Evolutionary conservation across 2,329 filamentous ascomycete genomes (phyloP).

Genomic region (Cercospora sesami): DNA sequence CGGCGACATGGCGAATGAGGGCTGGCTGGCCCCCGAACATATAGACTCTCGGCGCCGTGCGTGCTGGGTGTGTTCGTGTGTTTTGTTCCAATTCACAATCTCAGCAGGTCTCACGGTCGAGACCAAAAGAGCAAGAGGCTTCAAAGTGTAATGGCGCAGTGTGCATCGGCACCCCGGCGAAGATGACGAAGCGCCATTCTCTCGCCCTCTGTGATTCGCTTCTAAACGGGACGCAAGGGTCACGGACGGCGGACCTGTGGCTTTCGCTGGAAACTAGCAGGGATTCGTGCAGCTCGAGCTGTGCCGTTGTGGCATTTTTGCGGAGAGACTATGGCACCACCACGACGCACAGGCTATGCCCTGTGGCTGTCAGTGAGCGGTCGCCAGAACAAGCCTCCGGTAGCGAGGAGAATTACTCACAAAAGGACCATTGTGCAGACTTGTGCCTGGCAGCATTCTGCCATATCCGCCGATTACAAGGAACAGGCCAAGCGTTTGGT

Average conservation of each 20-base stretch:
- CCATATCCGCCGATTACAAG: not conserved
- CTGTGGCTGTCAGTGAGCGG: not conserved
- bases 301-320: not conserved
- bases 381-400: not conserved
- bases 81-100: not conserved
- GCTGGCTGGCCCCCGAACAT: not conserved
- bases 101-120: not conserved
- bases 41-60: not conserved
- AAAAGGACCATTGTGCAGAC: not conserved
- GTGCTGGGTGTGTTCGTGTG: not conserved
- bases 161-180: not conserved
- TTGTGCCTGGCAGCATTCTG: not conserved
- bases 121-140: not conserved
- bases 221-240: slow-evolving; percentile 2
- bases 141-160: slow-evolving; percentile 1
- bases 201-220: not conserved
- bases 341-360: not conserved
- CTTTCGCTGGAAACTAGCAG: not conserved
- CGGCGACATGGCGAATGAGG: not conserved
- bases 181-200: not conserved
- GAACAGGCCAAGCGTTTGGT: not conserved
- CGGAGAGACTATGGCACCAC: not conserved
- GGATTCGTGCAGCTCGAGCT: not conserved
- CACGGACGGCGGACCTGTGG: not conserved
- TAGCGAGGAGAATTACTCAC: not conserved